Evolutionary conservation across 23 red algal species (phyloP).

Genomic region (Gracilaria gracilis): DNA sequence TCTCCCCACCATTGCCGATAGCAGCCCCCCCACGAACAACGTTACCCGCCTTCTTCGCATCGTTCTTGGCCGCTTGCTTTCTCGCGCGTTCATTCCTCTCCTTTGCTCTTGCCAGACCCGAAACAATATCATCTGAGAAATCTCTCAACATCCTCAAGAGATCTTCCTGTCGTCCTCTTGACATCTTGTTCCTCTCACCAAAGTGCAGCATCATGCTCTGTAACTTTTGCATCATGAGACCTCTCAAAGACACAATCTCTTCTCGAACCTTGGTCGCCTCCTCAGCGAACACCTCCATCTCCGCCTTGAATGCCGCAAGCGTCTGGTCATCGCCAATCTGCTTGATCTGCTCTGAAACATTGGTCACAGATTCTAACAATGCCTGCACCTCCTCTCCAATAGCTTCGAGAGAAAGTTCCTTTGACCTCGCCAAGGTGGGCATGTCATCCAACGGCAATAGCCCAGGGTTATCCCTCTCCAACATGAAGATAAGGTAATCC

Average conservation of each 20-base stretch:
- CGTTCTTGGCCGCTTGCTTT: constrained; percentile 74
- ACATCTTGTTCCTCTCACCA: constrained; percentile 92
- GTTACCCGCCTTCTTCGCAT: constrained; percentile 40
- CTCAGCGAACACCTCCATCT: constrained; percentile 93
- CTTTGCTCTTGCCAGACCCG: constrained; percentile 51
- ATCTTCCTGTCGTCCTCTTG: constrained; percentile 84
- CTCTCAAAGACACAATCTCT: constrained; percentile 87
- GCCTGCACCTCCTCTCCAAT: constrained; percentile 89
- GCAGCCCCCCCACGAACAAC: not conserved
- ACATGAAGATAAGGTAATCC: constrained; percentile 82
- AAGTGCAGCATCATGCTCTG: constrained; percentile 90
- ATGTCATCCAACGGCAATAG: constrained; percentile 89
- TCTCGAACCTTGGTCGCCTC: constrained; percentile 84
- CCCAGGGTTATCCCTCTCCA: constrained; percentile 69
- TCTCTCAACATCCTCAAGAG: constrained; percentile 80
- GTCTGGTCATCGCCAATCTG: constrained; percentile 81
- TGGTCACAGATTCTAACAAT: constrained; percentile 82
- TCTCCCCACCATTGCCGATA: not conserved
- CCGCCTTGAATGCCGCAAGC: constrained; percentile 85
- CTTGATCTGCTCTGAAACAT: constrained; percentile 86
- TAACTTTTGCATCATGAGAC: constrained; percentile 83
- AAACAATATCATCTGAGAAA: constrained; percentile 75
- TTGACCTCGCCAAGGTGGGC: constrained; percentile 72
- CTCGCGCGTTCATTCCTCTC: constrained; percentile 50
- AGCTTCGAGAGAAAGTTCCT: constrained; percentile 85